These are phyloP conservation scores for Solanum dulcamara DNA, from an alignment of 257 asterid genomes.

Conservation along the genomic window DNA sequence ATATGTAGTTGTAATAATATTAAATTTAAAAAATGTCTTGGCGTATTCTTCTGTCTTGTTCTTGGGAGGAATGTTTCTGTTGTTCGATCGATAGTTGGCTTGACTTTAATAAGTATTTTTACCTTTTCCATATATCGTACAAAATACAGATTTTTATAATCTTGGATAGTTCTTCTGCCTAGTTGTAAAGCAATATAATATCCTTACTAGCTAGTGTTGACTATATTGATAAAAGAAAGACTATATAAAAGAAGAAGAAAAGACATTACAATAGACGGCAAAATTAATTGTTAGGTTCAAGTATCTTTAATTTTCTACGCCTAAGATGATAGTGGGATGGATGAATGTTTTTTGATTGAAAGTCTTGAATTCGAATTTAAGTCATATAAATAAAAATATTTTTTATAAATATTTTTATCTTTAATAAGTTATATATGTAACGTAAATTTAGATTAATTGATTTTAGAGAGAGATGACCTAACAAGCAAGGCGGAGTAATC, in stretches of 20 bases:
- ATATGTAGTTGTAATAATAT: neutral
- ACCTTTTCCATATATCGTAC: neutral
- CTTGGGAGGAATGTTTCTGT: neutral
- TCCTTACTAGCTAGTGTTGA: neutral
- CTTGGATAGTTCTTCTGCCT: neutral
- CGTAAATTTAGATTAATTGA: neutral
- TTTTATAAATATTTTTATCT: neutral
- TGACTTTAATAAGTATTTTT: neutral
- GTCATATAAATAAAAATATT: neutral
- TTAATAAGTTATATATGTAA: neutral
- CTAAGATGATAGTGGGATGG: neutral
- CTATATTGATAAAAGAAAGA: neutral
- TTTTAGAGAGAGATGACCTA: neutral
- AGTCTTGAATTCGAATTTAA: accelerated
- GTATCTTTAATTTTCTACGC: neutral
- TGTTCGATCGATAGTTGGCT: neutral
- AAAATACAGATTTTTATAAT: neutral
- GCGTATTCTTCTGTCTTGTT: neutral
- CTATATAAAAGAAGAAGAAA: neutral
- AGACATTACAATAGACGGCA: neutral
- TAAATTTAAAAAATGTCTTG: neutral
- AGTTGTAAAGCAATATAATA: neutral
- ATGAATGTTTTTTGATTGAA: neutral
- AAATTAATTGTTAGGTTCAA: neutral
- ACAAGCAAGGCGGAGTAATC: too few relatives aligned